Conservation (phyloP, 139 green algal genomes). For the Deuterostichococcus epilithicus region DNA sequence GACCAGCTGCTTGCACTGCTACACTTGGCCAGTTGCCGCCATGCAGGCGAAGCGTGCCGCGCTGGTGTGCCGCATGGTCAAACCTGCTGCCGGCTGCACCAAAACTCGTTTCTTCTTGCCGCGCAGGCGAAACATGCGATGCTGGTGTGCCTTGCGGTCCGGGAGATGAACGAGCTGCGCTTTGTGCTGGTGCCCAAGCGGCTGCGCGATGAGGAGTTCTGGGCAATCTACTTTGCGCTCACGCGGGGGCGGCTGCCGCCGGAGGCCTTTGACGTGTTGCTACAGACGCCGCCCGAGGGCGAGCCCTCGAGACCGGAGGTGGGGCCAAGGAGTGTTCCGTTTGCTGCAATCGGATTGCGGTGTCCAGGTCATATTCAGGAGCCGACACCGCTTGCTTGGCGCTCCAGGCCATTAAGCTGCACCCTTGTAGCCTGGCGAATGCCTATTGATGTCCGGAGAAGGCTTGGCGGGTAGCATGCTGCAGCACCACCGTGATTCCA, state of each 20-base stretch:
- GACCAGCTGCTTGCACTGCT: not conserved
- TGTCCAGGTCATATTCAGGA: too few relatives aligned
- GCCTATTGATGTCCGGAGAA: not conserved
- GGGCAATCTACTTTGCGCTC: conserved; percentile 77
- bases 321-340: not conserved
- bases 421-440: not conserved
- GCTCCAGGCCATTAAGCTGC: not conserved
- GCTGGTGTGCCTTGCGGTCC: conserved; percentile 50
- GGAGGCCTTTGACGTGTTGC: conserved; percentile 14
- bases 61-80: too few relatives aligned
- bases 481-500: too few relatives aligned
- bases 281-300: not conserved
- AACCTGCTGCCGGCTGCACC: not conserved
- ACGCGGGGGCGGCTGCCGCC: conserved; percentile 13
- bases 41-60: too few relatives aligned
- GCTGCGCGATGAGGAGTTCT: conserved; percentile 77
- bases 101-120: not conserved
- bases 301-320: not conserved
- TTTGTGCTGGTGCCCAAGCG: conserved; percentile 77
- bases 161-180: conserved; percentile 77
- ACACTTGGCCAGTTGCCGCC: not conserved
- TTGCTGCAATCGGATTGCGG: not conserved
- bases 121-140: conserved; percentile 61
- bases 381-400: not conserved
- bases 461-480: too few relatives aligned